A percentile compares a stretch with the other conserved stretches of the same genome.
Conservation (phyloP, 2,329 filamentous ascomycete species). For the Hypomyces perniciosus region DNA sequence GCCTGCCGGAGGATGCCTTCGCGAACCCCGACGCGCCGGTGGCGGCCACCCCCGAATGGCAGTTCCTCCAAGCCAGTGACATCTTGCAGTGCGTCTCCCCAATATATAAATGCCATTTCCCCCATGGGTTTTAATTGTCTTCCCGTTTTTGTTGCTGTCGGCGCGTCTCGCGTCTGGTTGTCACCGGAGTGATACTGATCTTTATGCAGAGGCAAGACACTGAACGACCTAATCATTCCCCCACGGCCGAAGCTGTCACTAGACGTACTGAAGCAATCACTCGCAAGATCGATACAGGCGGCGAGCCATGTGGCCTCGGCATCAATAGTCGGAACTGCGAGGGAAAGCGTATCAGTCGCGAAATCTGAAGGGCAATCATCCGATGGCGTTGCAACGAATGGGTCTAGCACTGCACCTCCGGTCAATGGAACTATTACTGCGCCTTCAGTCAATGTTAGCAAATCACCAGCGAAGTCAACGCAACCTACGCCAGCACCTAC, state of each 20-base stretch:
- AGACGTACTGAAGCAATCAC: constrained; percentile 35
- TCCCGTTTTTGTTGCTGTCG: constrained; percentile 8
- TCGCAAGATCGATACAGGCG: constrained; percentile 25
- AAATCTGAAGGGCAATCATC: constrained; percentile 14
- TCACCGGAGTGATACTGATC: constrained; percentile 17
- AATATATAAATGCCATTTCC: constrained; percentile 15
- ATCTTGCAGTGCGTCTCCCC: constrained; percentile 50
- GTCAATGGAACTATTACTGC: neutral
- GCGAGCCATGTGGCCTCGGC: constrained; percentile 10
- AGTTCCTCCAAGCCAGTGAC: constrained; percentile 52
- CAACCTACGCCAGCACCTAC: neutral
- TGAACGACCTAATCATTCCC: constrained; percentile 50
- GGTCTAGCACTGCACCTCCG: neutral
- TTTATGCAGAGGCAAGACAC: constrained; percentile 30
- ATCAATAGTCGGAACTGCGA: constrained; percentile 10
- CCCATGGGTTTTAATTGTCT: constrained; percentile 15
- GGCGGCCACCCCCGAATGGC: constrained; percentile 45
- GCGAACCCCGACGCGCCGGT: constrained; percentile 51
- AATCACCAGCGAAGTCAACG: neutral
- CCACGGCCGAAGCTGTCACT: constrained; percentile 40
- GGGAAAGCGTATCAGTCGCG: constrained; percentile 9
- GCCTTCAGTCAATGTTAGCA: neutral
- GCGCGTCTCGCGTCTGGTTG: constrained; percentile 10
- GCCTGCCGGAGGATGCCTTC: constrained; percentile 53
- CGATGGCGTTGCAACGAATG: constrained; percentile 1